phyloP scores from a whole-genome alignment of 2,329 filamentous ascomycete genomes.

The Karstenula rhodostoma region DNA sequence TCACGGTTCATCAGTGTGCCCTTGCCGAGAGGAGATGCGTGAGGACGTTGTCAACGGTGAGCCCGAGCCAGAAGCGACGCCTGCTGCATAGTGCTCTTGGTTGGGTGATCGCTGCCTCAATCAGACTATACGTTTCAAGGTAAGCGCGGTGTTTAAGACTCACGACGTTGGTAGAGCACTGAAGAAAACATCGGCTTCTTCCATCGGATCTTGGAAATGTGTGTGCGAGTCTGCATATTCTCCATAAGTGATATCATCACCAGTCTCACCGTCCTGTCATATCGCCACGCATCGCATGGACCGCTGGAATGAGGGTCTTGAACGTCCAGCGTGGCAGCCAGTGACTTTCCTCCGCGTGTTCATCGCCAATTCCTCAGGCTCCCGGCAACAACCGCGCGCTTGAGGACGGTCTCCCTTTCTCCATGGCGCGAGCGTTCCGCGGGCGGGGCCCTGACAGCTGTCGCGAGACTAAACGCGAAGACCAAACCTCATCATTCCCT shows the following conservation, averaged over 20 bases:
- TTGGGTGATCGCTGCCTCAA: slow-evolving; percentile 14
- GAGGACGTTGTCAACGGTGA: slow-evolving; percentile 14
- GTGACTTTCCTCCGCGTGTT: slow-evolving; percentile 22
- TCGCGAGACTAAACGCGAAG: slow-evolving; percentile 3
- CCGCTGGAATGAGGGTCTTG: slow-evolving; percentile 16
- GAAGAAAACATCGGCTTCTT: neutral
- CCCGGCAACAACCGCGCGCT: slow-evolving; percentile 6
- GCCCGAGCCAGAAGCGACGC: neutral
- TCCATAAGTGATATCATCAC: neutral
- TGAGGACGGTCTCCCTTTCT: slow-evolving; percentile 19
- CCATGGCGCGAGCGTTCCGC: slow-evolving; percentile 23
- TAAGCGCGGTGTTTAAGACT: slow-evolving; percentile 5
- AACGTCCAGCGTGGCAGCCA: slow-evolving; percentile 20
- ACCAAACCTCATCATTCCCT: slow-evolving; percentile 11
- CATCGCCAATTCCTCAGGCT: slow-evolving; percentile 10
- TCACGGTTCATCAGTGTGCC: slow-evolving; percentile 22
- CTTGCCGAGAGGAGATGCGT: slow-evolving; percentile 18
- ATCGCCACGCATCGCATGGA: slow-evolving; percentile 15
- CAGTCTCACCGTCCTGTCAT: slow-evolving; percentile 2
- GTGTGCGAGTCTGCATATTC: neutral
- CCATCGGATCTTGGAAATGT: neutral
- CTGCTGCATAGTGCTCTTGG: slow-evolving; percentile 3
- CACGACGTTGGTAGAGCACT: neutral
- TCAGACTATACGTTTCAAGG: slow-evolving; percentile 14
- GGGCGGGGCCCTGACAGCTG: slow-evolving; percentile 26